phyloP scores from a whole-genome alignment of 768 basidiomycete species.

The Pisolithus orientalis region DNA sequence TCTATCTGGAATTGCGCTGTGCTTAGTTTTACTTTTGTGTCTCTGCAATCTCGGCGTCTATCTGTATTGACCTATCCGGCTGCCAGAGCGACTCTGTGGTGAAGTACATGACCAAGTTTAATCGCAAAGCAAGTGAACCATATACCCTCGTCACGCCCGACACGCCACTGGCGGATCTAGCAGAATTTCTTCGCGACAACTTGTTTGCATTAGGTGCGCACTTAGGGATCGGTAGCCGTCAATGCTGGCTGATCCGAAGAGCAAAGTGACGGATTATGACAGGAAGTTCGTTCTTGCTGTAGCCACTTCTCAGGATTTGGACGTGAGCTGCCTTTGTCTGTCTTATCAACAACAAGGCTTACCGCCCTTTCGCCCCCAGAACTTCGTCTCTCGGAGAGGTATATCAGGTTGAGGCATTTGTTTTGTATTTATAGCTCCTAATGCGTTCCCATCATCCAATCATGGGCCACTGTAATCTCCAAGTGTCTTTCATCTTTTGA shows the following conservation, averaged over 20 bases:
- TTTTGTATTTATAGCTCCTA: not conserved
- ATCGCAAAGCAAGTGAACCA: constrained; percentile 53
- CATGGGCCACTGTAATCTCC: not conserved
- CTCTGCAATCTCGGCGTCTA: too few species aligned
- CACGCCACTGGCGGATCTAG: constrained; percentile 75
- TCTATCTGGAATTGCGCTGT: not conserved
- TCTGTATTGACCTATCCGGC: not conserved
- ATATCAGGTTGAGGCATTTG: constrained; percentile 4
- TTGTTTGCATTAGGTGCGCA: constrained; percentile 69
- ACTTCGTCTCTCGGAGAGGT: constrained; percentile 25
- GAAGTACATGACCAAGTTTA: constrained; percentile 69
- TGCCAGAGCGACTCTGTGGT: constrained; percentile 63
- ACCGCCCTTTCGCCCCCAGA: constrained; percentile 11
- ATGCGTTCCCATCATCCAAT: not conserved
- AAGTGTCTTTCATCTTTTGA: not conserved
- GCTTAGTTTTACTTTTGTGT: not conserved
- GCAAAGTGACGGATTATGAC: constrained; percentile 70
- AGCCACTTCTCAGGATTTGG: constrained; percentile 71
- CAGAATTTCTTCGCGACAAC: constrained; percentile 65
- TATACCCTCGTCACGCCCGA: constrained; percentile 79
- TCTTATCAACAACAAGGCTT: not conserved
- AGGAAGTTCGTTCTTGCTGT: constrained; percentile 82
- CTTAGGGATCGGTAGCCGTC: not conserved
- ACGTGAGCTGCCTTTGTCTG: constrained; percentile 21
- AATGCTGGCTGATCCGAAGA: not conserved